These are phyloP conservation scores for Arthrobotrys megalospora DNA, from an alignment of 2,329 filamentous ascomycete species.

Conservation along the genomic window DNA sequence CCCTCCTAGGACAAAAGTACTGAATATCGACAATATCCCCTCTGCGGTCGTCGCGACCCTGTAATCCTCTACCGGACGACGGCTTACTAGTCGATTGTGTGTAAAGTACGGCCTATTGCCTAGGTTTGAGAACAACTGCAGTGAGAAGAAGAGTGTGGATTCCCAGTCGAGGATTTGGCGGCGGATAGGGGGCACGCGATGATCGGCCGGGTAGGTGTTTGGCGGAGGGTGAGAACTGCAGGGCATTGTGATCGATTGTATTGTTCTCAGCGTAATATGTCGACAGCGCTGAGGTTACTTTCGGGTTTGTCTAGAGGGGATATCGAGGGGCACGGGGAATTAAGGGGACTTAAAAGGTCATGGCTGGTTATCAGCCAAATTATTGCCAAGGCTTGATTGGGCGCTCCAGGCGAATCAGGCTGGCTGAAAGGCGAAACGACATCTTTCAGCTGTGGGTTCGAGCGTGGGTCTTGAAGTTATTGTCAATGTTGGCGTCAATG, in stretches of 20 bases:
- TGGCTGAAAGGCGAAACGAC: slow-evolving; percentile 16
- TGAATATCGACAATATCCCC: slow-evolving; percentile 4
- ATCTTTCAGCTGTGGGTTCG: slow-evolving; percentile 10
- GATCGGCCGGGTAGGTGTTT: slow-evolving; percentile 36
- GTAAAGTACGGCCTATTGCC: slow-evolving; percentile 39
- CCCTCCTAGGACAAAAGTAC: slow-evolving; percentile 4
- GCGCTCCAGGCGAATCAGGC: slow-evolving; percentile 14
- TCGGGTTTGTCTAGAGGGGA: neutral
- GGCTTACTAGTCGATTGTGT: slow-evolving; percentile 12
- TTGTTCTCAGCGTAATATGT: neutral
- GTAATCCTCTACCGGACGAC: slow-evolving; percentile 1
- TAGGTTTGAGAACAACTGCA: slow-evolving; percentile 69
- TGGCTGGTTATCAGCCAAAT: neutral
- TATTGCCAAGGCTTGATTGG: slow-evolving; percentile 22
- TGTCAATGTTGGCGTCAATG: neutral
- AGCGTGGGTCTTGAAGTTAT: neutral
- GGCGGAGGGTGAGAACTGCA: slow-evolving; percentile 46
- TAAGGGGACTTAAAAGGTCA: slow-evolving; percentile 5
- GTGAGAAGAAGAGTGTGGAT: slow-evolving; percentile 86
- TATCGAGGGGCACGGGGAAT: neutral
- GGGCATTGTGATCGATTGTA: slow-evolving; percentile 24
- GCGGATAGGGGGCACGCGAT: slow-evolving; percentile 74
- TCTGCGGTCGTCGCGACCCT: neutral
- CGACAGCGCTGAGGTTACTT: neutral
- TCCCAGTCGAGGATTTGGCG: slow-evolving; percentile 81